Evolutionary conservation across 1,284 basidiomycete species (phyloP).

Genomic region (Ganoderma resinaceum): DNA sequence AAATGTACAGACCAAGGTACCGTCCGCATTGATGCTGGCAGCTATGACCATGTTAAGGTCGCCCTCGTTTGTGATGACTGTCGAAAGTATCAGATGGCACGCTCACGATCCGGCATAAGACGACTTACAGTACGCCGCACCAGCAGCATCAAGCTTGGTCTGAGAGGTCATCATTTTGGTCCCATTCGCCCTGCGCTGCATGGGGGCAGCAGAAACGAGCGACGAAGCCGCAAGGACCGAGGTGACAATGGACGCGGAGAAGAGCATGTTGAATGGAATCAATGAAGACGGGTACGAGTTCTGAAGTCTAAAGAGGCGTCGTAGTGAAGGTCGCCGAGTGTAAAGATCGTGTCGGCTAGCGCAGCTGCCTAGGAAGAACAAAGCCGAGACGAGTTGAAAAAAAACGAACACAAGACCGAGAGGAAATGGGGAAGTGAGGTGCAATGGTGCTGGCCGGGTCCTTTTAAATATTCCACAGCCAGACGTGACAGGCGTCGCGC

Average conservation of each 20-base stretch:
- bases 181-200: conserved; percentile 12
- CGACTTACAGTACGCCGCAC: conserved; percentile 27
- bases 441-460: background rate
- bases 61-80: conserved; percentile 36
- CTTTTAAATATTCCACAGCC: conserved; percentile 10
- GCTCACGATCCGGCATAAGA: background rate
- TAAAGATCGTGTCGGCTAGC: conserved; percentile 19
- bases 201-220: conserved; percentile 23
- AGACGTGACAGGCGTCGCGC: background rate
- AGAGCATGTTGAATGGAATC: conserved; percentile 18
- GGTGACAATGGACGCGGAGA: conserved; percentile 21
- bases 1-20: conserved; percentile 26
- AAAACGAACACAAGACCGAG: conserved; percentile 9
- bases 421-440: conserved; percentile 18
- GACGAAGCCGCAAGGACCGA: conserved; percentile 21
- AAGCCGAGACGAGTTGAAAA: conserved; percentile 3
- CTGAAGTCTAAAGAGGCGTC: conserved; percentile 2
- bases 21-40: conserved; percentile 31
- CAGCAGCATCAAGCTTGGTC: conserved; percentile 18
- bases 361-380: conserved; percentile 21
- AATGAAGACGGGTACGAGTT: background rate
- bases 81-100: background rate
- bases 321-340: conserved; percentile 9
- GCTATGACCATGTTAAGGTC: conserved; percentile 31
- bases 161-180: conserved; percentile 23